These are phyloP conservation scores for Penicillium sp. DNA, from an alignment of 2,329 filamentous ascomycete genomes.

Conservation along the genomic window DNA sequence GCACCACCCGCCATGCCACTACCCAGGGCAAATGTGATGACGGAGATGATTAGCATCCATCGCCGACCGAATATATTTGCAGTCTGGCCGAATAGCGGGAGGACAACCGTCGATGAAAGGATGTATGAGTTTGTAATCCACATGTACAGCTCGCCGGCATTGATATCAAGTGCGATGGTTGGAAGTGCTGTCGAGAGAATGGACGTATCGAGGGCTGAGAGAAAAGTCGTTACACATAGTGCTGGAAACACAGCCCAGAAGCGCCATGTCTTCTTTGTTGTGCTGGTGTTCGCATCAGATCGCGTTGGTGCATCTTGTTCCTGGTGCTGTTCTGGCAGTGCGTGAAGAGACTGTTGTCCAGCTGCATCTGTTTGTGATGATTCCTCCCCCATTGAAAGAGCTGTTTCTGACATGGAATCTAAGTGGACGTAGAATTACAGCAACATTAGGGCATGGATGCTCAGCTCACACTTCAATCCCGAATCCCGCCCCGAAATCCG, in stretches of 20 bases:
- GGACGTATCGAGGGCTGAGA: constrained; percentile 38
- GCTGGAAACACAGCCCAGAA: constrained; percentile 33
- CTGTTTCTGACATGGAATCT: background rate
- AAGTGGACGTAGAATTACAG: background rate
- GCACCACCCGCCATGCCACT: constrained; percentile 53
- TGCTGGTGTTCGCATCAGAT: background rate
- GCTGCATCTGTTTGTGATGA: background rate
- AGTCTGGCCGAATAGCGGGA: constrained; percentile 51
- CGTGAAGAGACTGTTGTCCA: background rate
- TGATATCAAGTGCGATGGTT: constrained; percentile 36
- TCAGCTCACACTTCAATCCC: background rate
- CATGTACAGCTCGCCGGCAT: constrained; percentile 33
- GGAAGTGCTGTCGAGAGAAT: constrained; percentile 44
- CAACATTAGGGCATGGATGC: background rate
- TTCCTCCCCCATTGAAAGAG: background rate
- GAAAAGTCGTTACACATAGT: constrained; percentile 27
- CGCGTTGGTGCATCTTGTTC: background rate
- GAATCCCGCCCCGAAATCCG: background rate
- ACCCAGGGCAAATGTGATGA: constrained; percentile 51
- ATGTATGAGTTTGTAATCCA: constrained; percentile 38
- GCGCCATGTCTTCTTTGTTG: constrained; percentile 3
- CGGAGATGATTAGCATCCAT: constrained; percentile 39
- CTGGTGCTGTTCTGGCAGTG: background rate
- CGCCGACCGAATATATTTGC: constrained; percentile 53
- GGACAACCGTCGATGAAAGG: constrained; percentile 42